These are phyloP conservation scores for Cryptococcus depauperatus DNA, from an alignment of 1,284 basidiomycete genomes.

Conservation along the genomic window DNA sequence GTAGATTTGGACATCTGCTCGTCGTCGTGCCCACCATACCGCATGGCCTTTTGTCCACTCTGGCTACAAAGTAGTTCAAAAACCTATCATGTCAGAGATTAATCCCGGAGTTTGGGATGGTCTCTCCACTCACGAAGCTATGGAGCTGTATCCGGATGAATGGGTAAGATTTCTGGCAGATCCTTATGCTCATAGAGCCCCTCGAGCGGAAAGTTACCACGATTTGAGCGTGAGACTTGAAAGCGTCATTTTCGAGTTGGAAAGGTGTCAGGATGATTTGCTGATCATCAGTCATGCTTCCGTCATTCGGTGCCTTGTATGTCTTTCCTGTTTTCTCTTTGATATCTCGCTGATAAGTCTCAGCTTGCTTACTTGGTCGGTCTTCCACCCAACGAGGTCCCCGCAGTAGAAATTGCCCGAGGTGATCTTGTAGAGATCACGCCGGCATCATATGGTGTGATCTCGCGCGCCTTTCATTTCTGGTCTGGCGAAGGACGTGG, in stretches of 20 bases:
- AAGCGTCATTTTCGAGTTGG: constrained; percentile 73
- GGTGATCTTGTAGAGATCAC: constrained; percentile 84
- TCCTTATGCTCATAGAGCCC: constrained; percentile 87
- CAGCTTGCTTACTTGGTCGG: constrained; percentile 79
- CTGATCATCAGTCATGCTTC: constrained; percentile 79
- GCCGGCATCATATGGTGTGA: constrained; percentile 81
- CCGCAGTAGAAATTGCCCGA: constrained; percentile 87
- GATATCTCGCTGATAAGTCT: neutral
- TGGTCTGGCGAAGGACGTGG: constrained; percentile 53
- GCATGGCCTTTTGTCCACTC: constrained; percentile 82
- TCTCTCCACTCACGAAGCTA: constrained; percentile 79
- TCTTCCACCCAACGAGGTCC: constrained; percentile 90
- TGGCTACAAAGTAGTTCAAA: constrained; percentile 76
- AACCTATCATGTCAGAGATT: constrained; percentile 93
- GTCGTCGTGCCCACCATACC: constrained; percentile 85
- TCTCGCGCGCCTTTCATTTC: constrained; percentile 81
- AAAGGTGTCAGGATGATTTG: constrained; percentile 68
- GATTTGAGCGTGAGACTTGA: constrained; percentile 71
- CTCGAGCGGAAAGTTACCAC: constrained; percentile 89
- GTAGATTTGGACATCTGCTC: constrained; percentile 94
- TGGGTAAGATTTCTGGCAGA: constrained; percentile 87
- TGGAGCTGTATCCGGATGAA: constrained; percentile 83
- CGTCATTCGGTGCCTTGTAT: constrained; percentile 86
- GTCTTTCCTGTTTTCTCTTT: constrained; percentile 13
- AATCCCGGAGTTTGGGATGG: constrained; percentile 98